phyloP scores from a whole-genome alignment of 2,329 filamentous ascomycete species.

The Neonectria punicea region DNA sequence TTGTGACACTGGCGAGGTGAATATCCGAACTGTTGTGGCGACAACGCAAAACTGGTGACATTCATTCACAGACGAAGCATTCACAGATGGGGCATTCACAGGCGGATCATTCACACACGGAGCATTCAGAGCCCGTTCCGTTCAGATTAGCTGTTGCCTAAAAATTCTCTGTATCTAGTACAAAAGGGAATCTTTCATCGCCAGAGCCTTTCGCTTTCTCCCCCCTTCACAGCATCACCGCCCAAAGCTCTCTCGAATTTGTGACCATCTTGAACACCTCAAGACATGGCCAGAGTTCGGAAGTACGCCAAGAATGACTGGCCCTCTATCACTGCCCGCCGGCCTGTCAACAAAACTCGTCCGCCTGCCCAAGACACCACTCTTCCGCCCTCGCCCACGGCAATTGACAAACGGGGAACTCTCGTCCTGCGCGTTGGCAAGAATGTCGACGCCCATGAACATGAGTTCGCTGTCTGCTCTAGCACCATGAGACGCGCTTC shows the following conservation, averaged over 20 bases:
- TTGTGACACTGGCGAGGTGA: neutral
- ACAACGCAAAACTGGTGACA: neutral
- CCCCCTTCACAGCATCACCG: neutral
- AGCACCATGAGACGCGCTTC: slow-evolving; percentile 5
- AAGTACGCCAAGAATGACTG: too few relatives aligned
- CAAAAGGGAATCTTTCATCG: neutral
- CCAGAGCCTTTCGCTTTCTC: neutral
- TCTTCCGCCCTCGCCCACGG: too few relatives aligned
- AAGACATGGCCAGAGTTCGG: too few relatives aligned
- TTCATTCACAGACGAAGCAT: neutral
- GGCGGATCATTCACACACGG: neutral
- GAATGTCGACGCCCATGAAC: neutral
- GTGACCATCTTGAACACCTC: too few relatives aligned
- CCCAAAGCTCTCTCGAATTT: neutral
- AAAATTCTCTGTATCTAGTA: neutral
- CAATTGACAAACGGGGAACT: slow-evolving; percentile 11
- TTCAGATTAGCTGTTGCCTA: neutral
- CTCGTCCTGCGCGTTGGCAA: slow-evolving; percentile 10
- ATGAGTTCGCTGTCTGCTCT: slow-evolving; percentile 11
- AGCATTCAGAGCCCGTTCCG: neutral
- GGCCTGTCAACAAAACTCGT: neutral
- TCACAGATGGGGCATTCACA: neutral
- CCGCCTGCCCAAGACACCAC: neutral
- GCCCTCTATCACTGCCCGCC: neutral
- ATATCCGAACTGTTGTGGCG: neutral